Conservation (phyloP, 2,329 filamentous ascomycete species). For the Colletotrichum tofieldiae region DNA sequence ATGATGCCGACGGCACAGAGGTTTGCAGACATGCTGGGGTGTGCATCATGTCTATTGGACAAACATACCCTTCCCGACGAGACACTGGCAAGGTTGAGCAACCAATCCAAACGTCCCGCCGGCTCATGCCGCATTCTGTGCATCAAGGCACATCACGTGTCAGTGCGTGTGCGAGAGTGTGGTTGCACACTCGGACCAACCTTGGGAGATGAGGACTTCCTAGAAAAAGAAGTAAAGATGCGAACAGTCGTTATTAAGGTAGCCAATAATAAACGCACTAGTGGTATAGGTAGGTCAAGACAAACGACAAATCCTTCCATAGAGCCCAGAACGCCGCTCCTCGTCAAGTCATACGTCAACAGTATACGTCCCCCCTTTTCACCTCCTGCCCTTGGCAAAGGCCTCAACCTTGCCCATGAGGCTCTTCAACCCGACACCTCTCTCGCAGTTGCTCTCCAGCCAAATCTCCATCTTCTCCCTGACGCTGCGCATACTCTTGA, state of each 20-base stretch:
- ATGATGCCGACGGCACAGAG: too few species aligned
- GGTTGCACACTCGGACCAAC: background rate
- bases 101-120: too few species aligned
- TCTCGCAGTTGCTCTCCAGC: conserved; percentile 86
- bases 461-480: conserved; percentile 88
- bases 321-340: conserved; percentile 26
- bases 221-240: background rate
- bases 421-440: conserved; percentile 81
- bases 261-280: conserved; percentile 24
- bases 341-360: conserved; percentile 25
- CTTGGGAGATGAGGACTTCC: background rate
- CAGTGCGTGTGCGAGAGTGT: background rate
- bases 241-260: background rate
- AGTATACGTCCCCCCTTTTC: background rate
- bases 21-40: background rate
- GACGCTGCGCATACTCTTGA: conserved; percentile 77
- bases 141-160: background rate
- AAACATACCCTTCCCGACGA: too few species aligned
- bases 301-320: background rate
- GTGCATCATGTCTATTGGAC: background rate
- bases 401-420: conserved; percentile 76
- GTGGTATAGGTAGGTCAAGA: conserved; percentile 35
- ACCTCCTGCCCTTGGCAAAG: conserved; percentile 57
- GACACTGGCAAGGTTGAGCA: too few species aligned
- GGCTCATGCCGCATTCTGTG: too few species aligned